These are phyloP conservation scores for Rubus idaeus DNA, from an alignment of 306 rosid species.

Conservation along the genomic window DNA sequence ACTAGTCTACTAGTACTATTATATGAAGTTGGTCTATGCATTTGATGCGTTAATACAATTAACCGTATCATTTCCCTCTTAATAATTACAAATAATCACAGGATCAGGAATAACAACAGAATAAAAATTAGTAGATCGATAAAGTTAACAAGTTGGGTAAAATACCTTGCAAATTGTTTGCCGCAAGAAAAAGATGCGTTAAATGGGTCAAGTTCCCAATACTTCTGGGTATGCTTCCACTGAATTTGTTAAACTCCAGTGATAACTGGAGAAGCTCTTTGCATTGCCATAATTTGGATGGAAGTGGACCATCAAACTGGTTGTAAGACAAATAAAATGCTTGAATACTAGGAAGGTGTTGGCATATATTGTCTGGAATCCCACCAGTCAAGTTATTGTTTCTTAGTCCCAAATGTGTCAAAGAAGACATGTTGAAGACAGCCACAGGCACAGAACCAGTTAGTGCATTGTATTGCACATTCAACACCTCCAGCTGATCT, in stretches of 20 bases:
- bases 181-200: neutral
- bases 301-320: conserved; percentile 15
- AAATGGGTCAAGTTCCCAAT: conserved; percentile 17
- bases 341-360: conserved; percentile 18
- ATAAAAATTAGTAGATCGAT: neutral
- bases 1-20: too few relatives aligned
- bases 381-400: conserved; percentile 9
- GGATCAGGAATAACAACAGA: neutral
- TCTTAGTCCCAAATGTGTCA: neutral
- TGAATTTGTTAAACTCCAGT: conserved; percentile 6
- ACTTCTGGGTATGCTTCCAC: conserved; percentile 15
- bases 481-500: conserved; percentile 11
- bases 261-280: neutral
- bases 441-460: neutral
- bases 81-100: too few relatives aligned
- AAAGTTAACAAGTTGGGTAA: neutral
- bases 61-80: too few relatives aligned
- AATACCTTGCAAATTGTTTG: conserved; percentile 27
- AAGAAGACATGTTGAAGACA: conserved; percentile 21
- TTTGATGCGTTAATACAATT: too few relatives aligned
- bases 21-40: too few relatives aligned
- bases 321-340: neutral
- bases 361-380: conserved; percentile 13
- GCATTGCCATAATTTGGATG: conserved; percentile 24
- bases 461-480: conserved; percentile 4